These are phyloP conservation scores for Pulveroboletus sp. DNA, from an alignment of 768 basidiomycete species.

Conservation along the genomic window DNA sequence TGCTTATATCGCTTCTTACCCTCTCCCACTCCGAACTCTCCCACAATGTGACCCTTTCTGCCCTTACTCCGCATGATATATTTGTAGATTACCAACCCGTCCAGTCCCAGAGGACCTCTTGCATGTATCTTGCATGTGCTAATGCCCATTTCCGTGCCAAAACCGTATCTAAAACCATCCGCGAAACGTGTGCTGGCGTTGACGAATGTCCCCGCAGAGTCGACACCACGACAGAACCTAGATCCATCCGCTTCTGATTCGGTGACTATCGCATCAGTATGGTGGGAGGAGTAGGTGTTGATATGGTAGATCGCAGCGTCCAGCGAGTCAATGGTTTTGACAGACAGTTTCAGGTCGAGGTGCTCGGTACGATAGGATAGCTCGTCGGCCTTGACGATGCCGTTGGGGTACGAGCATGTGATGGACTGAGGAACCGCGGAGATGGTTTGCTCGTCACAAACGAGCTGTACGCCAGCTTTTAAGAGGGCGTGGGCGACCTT, in stretches of 20 bases:
- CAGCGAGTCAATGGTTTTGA: conserved; percentile 69
- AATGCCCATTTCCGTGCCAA: conserved; percentile 97
- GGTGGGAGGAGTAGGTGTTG: conserved; percentile 90
- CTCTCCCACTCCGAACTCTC: conserved; percentile 72
- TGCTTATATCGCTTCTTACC: conserved; percentile 76
- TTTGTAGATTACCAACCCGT: conserved; percentile 94
- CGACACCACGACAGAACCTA: conserved; percentile 81
- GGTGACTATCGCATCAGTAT: conserved; percentile 91
- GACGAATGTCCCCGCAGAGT: conserved; percentile 88
- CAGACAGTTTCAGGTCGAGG: conserved; percentile 78
- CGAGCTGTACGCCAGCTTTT: conserved; percentile 61
- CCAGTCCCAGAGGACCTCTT: conserved; percentile 90
- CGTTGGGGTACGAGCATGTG: conserved; percentile 34
- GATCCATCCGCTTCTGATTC: conserved; percentile 62
- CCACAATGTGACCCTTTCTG: conserved; percentile 73
- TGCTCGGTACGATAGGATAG: conserved; percentile 83
- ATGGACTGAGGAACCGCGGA: conserved; percentile 44
- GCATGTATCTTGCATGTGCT: conserved; percentile 96
- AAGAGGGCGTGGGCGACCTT: conserved; percentile 71
- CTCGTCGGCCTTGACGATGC: conserved; percentile 52
- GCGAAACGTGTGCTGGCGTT: conserved; percentile 96
- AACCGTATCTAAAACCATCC: conserved; percentile 94
- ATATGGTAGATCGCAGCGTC: conserved; percentile 78
- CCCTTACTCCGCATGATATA: conserved; percentile 82
- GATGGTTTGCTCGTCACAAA: conserved; percentile 70